Evolutionary conservation across 257 asterid species (phyloP), one percentile per base, ranked within the genome.

Genomic region (Cinchona pubescens): DNA sequence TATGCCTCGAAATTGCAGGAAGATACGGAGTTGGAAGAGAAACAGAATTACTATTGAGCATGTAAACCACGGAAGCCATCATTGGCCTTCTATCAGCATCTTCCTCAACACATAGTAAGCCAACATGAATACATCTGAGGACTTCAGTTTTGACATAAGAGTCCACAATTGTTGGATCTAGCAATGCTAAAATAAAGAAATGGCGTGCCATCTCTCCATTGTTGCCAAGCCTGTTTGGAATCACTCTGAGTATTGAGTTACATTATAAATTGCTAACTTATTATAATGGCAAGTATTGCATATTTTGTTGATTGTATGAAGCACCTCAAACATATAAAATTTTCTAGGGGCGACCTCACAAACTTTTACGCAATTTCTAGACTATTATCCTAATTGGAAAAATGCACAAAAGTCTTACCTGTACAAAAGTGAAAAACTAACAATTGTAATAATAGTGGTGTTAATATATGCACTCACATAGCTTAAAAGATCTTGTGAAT

Each of bases 181-280:
- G 16, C 46, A 83, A 21, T 7, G 75, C 73, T 25, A 79, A n/a
- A n/a, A n/a, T n/a, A n/a, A n/a, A n/a, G n/a, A n/a, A n/a, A 34
- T 4, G 72, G 73, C 13, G 30, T 69, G 18, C 78, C 77, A 16
- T 55, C 60, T 3, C 58, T 69, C 83, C 86, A 83, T 25, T 75
- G 38, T n/a, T 48, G 42, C 86, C 86, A 83, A 43, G 78, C 83
- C 86, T 83, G 66, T n/a, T n/a, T 7, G 13, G 16, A 1, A 29
- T 18, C 14, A 5, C n/a, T n/a, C n/a, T n/a, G n/a, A n/a, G n/a
- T n/a, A n/a, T n/a, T n/a, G n/a, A n/a, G n/a, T 13, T 16, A 12
- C 29, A 4, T 13, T 45, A n/a, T 23, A 13, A 18, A n/a, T n/a
- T n/a, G n/a, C n/a, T n/a, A n/a, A n/a, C n/a, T n/a, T n/a, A n/a